These are phyloP conservation scores for Hypoxylon sp. DNA, from an alignment of 2,329 filamentous ascomycete species.

Conservation along the genomic window DNA sequence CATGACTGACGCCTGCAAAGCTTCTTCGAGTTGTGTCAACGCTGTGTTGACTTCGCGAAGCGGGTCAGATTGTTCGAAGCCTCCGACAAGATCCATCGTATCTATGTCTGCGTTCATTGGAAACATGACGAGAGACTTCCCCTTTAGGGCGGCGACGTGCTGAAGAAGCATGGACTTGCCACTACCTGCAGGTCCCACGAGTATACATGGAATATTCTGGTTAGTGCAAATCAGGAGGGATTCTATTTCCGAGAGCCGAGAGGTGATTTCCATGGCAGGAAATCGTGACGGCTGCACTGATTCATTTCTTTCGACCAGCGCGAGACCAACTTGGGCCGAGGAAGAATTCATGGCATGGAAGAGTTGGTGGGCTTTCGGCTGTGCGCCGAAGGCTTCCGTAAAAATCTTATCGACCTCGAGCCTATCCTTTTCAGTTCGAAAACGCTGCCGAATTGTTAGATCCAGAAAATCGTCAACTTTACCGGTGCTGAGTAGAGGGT, in stretches of 20 bases:
- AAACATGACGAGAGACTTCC: conserved; percentile 80
- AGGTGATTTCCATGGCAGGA: conserved; percentile 58
- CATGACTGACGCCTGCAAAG: conserved; percentile 59
- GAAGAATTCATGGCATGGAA: conserved; percentile 73
- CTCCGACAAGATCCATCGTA: conserved; percentile 95
- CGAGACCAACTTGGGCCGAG: conserved; percentile 82
- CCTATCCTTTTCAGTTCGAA: conserved; percentile 76
- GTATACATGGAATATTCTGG: conserved; percentile 85
- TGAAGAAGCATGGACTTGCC: conserved; percentile 86
- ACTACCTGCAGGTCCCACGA: conserved; percentile 84
- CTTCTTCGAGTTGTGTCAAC: conserved; percentile 51
- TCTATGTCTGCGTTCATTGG: conserved; percentile 95
- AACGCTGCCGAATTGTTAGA: conserved; percentile 85
- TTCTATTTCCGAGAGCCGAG: conserved; percentile 77
- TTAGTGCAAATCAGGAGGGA: conserved; percentile 87
- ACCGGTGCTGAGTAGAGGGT: conserved; percentile 67
- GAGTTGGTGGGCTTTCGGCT: conserved; percentile 66
- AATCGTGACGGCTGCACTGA: conserved; percentile 60
- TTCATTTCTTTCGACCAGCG: conserved; percentile 68
- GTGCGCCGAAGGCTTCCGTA: conserved; percentile 64
- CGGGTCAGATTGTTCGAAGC: conserved; percentile 93
- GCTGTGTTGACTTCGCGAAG: conserved; percentile 73
- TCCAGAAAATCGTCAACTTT: conserved; percentile 77
- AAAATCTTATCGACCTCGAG: conserved; percentile 72
- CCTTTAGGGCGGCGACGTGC: conserved; percentile 80